These are phyloP conservation scores for Serendipita vermifera DNA, from an alignment of 768 basidiomycete species.

Conservation along the genomic window DNA sequence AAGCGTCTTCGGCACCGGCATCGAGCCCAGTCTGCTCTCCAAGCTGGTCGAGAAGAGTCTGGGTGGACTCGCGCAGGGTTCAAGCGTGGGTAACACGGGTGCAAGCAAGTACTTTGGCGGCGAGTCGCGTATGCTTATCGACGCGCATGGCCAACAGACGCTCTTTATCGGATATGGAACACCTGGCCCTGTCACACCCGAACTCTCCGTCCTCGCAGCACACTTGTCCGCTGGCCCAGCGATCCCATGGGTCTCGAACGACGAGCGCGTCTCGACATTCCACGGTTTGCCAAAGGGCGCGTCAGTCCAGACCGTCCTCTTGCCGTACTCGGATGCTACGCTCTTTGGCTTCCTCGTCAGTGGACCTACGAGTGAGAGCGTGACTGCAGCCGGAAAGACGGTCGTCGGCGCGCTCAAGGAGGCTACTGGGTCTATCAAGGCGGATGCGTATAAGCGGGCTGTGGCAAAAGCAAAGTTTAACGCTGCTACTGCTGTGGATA, in stretches of 20 bases:
- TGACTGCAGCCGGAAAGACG: constrained; percentile 55
- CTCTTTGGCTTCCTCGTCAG: constrained; percentile 75
- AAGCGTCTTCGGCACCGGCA: constrained; percentile 78
- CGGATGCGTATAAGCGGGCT: constrained; percentile 66
- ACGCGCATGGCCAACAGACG: constrained; percentile 44
- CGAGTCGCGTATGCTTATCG: constrained; percentile 59
- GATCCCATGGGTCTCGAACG: constrained; percentile 85
- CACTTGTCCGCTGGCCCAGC: constrained; percentile 67
- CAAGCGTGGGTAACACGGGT: constrained; percentile 24
- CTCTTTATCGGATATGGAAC: constrained; percentile 81
- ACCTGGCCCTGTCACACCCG: constrained; percentile 49
- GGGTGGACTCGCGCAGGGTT: constrained; percentile 31
- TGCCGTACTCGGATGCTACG: constrained; percentile 85
- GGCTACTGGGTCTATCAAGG: constrained; percentile 32
- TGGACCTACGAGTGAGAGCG: constrained; percentile 46
- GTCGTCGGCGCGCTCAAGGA: constrained; percentile 54
- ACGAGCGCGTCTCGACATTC: constrained; percentile 56
- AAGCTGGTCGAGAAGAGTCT: constrained; percentile 63
- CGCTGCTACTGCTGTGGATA: constrained; percentile 57
- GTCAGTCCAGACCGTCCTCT: constrained; percentile 57
- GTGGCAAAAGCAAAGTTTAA: constrained; percentile 80
- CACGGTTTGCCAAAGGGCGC: constrained; percentile 44
- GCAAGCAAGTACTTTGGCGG: constrained; percentile 66
- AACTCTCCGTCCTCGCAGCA: constrained; percentile 65
- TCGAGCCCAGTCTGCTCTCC: constrained; percentile 55